Evolutionary conservation across 495 filamentous ascomycete species (phyloP).

Genomic region (Penicillium cataractarum): DNA sequence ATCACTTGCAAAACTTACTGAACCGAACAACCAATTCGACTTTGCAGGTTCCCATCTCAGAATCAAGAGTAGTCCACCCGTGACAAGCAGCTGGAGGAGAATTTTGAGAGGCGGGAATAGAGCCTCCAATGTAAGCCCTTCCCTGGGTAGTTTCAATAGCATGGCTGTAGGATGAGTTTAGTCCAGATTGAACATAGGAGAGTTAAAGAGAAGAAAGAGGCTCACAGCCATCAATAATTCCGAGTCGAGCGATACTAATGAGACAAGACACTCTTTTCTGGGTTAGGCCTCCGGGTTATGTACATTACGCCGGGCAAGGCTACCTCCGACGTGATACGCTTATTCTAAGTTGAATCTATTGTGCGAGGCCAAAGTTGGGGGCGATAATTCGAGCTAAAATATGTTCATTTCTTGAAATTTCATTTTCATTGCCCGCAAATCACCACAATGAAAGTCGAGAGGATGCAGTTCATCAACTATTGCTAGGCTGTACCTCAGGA

Average conservation of each 20-base stretch:
- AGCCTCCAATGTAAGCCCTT: slow-evolving; percentile 1
- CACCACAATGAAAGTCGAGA: not conserved
- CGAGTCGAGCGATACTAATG: not conserved
- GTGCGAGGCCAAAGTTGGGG: not conserved
- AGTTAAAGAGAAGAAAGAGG: not conserved
- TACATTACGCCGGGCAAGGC: not conserved
- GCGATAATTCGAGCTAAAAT: not conserved
- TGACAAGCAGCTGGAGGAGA: not conserved
- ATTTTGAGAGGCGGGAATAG: not conserved
- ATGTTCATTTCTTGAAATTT: not conserved
- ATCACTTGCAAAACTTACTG: not conserved
- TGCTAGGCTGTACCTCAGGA: not conserved
- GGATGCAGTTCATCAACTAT: not conserved
- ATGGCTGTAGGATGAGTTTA: not conserved
- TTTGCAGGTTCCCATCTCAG: not conserved
- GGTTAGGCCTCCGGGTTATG: not conserved
- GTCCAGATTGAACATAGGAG: not conserved
- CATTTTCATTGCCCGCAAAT: not conserved
- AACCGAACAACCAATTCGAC: not conserved
- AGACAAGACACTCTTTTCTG: not conserved
- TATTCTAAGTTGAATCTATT: not conserved
- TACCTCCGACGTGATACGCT: not conserved
- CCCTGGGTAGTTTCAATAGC: not conserved
- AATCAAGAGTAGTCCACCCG: not conserved
- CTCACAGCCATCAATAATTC: not conserved